Evolutionary conservation across 1,284 basidiomycete species (phyloP).

Genomic region (Pseudozyma hubeiensis): DNA sequence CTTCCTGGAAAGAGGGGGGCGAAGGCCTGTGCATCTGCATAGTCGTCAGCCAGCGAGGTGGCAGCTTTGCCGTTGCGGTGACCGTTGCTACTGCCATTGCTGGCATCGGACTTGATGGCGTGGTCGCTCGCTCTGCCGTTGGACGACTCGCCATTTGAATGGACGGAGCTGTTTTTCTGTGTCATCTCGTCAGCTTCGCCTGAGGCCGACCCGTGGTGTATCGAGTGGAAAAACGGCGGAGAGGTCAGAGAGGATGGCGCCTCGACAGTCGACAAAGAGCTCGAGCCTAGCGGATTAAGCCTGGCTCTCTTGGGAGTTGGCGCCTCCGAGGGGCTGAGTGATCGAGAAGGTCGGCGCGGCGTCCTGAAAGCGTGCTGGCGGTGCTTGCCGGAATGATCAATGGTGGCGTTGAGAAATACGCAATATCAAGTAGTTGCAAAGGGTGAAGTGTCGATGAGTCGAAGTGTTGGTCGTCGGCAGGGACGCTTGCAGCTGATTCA

Average conservation of each 20-base stretch:
- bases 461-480: too few relatives aligned
- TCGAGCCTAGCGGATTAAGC: conserved; percentile 14
- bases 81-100: conserved; percentile 25
- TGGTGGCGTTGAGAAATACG: background rate
- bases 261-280: conserved; percentile 21
- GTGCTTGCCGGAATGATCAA: conserved; percentile 22
- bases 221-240: background rate
- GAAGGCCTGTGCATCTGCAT: conserved; percentile 23
- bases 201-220: background rate
- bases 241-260: conserved; percentile 3
- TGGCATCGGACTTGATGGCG: conserved; percentile 15
- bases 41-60: conserved; percentile 18
- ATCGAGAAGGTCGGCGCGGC: conserved; percentile 28
- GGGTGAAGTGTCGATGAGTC: background rate
- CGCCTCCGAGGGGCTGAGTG: conserved; percentile 33
- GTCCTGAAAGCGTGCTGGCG: conserved; percentile 36
- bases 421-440: background rate
- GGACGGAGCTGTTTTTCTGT: conserved; percentile 6
- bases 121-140: conserved; percentile 21
- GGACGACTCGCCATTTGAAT: conserved; percentile 29
- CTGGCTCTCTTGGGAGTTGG: conserved; percentile 35
- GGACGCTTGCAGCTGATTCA: too few relatives aligned
- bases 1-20: conserved; percentile 38
- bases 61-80: conserved; percentile 20
- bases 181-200: conserved; percentile 17